phyloP scores from a whole-genome alignment of 2,329 filamentous ascomycete species.

The Torrubiellomyces zombiae region DNA sequence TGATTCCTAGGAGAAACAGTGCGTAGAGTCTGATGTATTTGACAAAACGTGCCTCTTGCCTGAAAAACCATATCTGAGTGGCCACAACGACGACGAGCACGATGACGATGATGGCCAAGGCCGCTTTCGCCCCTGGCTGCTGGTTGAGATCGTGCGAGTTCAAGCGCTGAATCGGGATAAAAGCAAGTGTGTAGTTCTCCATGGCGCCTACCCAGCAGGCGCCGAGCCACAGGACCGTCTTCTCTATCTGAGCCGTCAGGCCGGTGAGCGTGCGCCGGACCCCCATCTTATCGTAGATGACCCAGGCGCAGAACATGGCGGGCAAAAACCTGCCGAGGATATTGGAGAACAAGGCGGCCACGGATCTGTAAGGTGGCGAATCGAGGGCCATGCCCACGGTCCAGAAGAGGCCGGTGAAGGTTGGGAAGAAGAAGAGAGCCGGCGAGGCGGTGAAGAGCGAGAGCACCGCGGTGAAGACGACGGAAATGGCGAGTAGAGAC shows the following conservation, averaged over 20 bases:
- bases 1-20: conserved; percentile 46
- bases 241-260: conserved; percentile 72
- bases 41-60: conserved; percentile 65
- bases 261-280: conserved; percentile 53
- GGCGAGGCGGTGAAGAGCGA: conserved; percentile 71
- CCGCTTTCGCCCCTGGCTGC: conserved; percentile 76
- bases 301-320: conserved; percentile 72
- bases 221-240: conserved; percentile 78
- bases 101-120: conserved; percentile 62
- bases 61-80: conserved; percentile 72
- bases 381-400: conserved; percentile 85
- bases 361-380: conserved; percentile 51
- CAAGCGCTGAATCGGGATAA: conserved; percentile 85
- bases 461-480: conserved; percentile 60
- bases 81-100: conserved; percentile 50
- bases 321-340: conserved; percentile 72
- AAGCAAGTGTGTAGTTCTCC: conserved; percentile 88
- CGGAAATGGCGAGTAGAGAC: conserved; percentile 65
- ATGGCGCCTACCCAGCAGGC: conserved; percentile 80
- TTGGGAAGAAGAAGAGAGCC: conserved; percentile 66
- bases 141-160: conserved; percentile 76
- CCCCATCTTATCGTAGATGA: conserved; percentile 72
- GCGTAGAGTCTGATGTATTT: conserved; percentile 65
- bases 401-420: conserved; percentile 71
- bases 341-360: conserved; percentile 58